These are phyloP conservation scores for Paragyromitra xinjiangensis DNA, from an alignment of 495 filamentous ascomycete species.

Conservation along the genomic window DNA sequence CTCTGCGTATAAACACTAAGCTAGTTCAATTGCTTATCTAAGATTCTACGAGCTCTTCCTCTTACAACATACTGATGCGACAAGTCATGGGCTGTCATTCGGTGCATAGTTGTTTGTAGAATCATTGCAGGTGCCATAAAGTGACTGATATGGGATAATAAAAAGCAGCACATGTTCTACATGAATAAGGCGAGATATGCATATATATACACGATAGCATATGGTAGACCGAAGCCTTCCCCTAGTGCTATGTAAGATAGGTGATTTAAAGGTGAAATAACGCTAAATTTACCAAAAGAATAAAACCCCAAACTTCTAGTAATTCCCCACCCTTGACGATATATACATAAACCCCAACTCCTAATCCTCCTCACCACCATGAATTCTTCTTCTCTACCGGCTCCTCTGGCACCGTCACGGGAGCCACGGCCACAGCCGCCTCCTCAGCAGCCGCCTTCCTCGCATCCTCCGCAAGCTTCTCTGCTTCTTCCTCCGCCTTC, in stretches of 20 bases:
- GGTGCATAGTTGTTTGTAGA: background rate
- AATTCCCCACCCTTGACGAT: background rate
- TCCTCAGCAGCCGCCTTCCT: constrained; percentile 8
- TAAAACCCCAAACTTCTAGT: constrained; percentile 7
- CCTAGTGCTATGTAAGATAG: background rate
- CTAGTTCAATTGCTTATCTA: no score
- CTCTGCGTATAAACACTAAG: no score
- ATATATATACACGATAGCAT: background rate
- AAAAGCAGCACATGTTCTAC: background rate
- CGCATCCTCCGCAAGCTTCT: background rate
- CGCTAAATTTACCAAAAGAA: constrained; percentile 4
- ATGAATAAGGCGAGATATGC: no score
- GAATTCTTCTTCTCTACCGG: constrained; percentile 32
- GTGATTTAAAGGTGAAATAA: background rate
- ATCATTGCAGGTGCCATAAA: background rate
- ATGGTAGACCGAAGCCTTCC: background rate
- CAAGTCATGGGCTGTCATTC: constrained; percentile 40
- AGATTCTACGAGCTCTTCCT: no score
- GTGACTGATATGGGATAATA: background rate
- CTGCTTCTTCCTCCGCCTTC: constrained; percentile 47
- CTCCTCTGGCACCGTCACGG: background rate
- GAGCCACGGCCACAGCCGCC: background rate
- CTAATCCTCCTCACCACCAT: constrained; percentile 29
- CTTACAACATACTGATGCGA: background rate
- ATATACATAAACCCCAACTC: constrained; percentile 26